Conservation (phyloP, 2,329 filamentous ascomycete genomes). For the Fusarium sterilihyphosum region DNA sequence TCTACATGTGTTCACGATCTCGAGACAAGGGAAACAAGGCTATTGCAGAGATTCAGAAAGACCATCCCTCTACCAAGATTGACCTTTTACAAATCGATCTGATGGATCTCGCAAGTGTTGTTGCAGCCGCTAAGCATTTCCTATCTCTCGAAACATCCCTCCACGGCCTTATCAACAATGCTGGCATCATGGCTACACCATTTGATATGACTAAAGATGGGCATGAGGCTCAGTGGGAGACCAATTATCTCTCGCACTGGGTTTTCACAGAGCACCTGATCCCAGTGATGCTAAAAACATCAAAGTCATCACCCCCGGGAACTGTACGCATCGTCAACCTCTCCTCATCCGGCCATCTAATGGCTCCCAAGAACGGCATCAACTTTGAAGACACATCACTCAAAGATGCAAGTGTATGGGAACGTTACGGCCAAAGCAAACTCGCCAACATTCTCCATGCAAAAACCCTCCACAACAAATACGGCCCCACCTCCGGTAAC, state of each 20-base stretch:
- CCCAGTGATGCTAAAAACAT: slow-evolving; percentile 25
- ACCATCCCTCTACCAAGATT: not conserved
- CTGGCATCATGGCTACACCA: slow-evolving; percentile 29
- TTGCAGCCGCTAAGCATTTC: slow-evolving; percentile 26
- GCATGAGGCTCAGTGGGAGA: slow-evolving; percentile 31
- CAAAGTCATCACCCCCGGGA: not conserved
- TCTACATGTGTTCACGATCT: slow-evolving; percentile 26
- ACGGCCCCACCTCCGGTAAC: slow-evolving; percentile 17
- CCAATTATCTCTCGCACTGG: slow-evolving; percentile 34
- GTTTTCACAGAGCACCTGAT: slow-evolving; percentile 20
- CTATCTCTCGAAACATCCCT: slow-evolving; percentile 2
- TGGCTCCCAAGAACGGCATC: slow-evolving; percentile 26
- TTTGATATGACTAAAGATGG: slow-evolving; percentile 19
- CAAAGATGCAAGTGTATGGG: not conserved
- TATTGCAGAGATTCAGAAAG: slow-evolving; percentile 3
- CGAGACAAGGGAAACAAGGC: not conserved
- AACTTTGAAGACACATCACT: slow-evolving; percentile 8
- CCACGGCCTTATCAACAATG: slow-evolving; percentile 31
- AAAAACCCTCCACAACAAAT: slow-evolving; percentile 10
- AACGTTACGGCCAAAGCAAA: slow-evolving; percentile 32
- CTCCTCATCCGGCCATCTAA: slow-evolving; percentile 16
- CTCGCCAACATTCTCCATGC: slow-evolving; percentile 34
- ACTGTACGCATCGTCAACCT: slow-evolving; percentile 32
- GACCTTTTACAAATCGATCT: slow-evolving; percentile 24
- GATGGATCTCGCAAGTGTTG: slow-evolving; percentile 1